Conservation (phyloP, 2,329 filamentous ascomycete species). For the Parastagonospora avenae region DNA sequence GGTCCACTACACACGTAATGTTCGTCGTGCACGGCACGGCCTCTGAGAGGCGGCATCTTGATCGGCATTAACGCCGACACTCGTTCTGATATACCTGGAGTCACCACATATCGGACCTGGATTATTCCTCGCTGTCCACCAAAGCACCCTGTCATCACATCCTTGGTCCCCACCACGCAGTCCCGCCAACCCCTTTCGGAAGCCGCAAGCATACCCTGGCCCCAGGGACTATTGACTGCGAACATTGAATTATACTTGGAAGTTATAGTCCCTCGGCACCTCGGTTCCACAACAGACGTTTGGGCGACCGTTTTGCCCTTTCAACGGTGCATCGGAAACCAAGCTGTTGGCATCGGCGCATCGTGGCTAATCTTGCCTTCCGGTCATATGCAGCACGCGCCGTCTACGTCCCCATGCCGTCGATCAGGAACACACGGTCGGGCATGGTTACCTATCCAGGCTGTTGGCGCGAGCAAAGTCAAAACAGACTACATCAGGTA, state of each 20-base stretch:
- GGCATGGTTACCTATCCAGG: background rate
- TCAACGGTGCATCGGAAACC: background rate
- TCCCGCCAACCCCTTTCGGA: background rate
- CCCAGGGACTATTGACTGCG: conserved; percentile 3
- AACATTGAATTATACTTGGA: background rate
- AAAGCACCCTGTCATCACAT: background rate
- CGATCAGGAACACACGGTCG: conserved; percentile 5
- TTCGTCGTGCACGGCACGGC: too few relatives aligned
- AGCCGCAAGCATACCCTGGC: conserved; percentile 4
- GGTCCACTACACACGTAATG: too few relatives aligned
- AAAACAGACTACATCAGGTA: conserved; percentile 3
- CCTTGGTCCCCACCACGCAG: background rate
- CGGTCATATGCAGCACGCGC: background rate
- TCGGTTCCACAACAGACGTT: conserved; percentile 1
- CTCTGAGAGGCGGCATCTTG: too few relatives aligned
- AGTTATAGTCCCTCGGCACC: conserved; percentile 4
- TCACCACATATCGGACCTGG: background rate
- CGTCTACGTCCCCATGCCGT: conserved; percentile 4
- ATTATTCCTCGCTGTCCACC: background rate
- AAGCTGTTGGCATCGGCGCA: conserved; percentile 1
- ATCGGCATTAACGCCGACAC: too few relatives aligned
- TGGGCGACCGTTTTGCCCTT: background rate
- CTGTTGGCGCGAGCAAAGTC: conserved; percentile 1
- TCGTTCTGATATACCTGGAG: background rate
- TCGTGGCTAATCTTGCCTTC: conserved; percentile 2